Evolutionary conservation across 768 basidiomycete genomes (phyloP).

Genomic region (Mycena polygramma): DNA sequence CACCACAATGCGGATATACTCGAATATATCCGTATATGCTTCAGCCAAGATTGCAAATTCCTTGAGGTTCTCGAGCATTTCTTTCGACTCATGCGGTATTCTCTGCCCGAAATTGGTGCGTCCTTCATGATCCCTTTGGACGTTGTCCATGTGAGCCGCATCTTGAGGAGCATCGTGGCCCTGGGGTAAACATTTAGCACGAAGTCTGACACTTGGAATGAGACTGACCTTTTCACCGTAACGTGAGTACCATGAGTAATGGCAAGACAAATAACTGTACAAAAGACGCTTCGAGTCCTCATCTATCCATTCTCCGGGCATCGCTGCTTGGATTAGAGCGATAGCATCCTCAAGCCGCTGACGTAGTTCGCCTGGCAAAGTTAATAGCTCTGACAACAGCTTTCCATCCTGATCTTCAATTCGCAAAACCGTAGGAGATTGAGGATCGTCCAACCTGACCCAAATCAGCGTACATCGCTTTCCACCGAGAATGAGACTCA

Average conservation of each 20-base stretch:
- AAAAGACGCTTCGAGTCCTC: not conserved
- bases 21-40: conserved; percentile 22
- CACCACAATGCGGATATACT: conserved; percentile 16
- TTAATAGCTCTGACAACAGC: not conserved
- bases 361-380: not conserved
- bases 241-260: not conserved
- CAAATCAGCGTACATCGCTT: no score
- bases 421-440: not conserved
- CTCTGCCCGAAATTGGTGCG: conserved; percentile 12
- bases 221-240: not conserved
- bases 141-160: not conserved
- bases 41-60: conserved; percentile 13
- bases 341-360: not conserved
- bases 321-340: not conserved
- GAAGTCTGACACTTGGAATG: no score
- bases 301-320: conserved; percentile 8
- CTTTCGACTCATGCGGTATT: not conserved
- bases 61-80: conserved; percentile 1
- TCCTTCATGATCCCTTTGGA: conserved; percentile 1
- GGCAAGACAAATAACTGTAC: not conserved
- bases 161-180: no score
- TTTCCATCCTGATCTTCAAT: not conserved
- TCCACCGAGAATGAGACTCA: no score
- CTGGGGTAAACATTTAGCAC: no score
- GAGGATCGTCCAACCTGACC: no score